Conservation (phyloP, 768 basidiomycete species). For the Tulasnella calospora region DNA sequence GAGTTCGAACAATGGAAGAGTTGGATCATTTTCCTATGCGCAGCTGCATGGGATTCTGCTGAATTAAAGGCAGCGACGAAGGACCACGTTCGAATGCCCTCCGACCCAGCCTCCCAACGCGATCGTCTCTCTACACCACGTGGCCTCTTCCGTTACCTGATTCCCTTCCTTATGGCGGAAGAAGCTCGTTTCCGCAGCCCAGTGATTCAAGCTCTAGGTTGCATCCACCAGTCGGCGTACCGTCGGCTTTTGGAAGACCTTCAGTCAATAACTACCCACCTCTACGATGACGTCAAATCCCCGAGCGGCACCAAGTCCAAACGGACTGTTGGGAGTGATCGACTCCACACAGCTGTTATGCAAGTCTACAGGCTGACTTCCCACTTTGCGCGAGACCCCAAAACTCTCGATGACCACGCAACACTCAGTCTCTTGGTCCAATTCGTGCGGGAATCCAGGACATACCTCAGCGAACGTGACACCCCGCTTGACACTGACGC, state of each 20-base stretch:
- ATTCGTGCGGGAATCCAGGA: constrained; percentile 77
- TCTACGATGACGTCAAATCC: constrained; percentile 70
- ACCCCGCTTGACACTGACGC: constrained; percentile 70
- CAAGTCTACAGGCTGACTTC: constrained; percentile 86
- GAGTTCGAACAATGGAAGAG: constrained; percentile 71
- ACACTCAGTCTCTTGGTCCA: constrained; percentile 76
- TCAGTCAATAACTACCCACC: constrained; percentile 71
- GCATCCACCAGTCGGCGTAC: constrained; percentile 72
- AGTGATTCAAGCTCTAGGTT: constrained; percentile 83
- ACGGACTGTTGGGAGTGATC: constrained; percentile 66
- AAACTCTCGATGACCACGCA: constrained; percentile 61
- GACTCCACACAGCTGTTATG: constrained; percentile 78
- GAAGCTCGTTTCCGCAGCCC: constrained; percentile 77
- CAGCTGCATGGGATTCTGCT: constrained; percentile 59
- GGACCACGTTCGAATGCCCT: constrained; percentile 65
- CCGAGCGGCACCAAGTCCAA: constrained; percentile 45
- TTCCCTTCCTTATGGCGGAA: constrained; percentile 83
- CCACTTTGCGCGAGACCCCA: constrained; percentile 64
- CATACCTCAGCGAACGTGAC: constrained; percentile 66
- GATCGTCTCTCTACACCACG: constrained; percentile 78
- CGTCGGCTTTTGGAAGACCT: constrained; percentile 80
- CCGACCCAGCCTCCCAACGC: constrained; percentile 70
- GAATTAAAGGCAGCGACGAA: constrained; percentile 57
- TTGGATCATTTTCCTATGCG: constrained; percentile 80
- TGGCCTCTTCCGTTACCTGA: constrained; percentile 77